phyloP scores from a whole-genome alignment of 2,329 filamentous ascomycete species.

The Claviceps fusiformis region DNA sequence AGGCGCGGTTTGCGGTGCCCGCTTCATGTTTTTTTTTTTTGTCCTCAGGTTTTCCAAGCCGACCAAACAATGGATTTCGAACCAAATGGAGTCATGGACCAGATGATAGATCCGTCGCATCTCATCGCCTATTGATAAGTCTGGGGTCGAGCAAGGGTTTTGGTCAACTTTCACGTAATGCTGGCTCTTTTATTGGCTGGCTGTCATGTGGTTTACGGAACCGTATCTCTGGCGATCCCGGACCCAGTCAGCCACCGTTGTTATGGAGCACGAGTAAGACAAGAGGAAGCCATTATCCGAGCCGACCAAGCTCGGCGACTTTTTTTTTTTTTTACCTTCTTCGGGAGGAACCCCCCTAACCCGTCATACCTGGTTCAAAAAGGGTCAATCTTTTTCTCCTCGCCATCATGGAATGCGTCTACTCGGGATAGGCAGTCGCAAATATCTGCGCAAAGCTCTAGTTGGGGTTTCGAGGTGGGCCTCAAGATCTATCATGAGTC shows the following conservation, averaged over 20 bases:
- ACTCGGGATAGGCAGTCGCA: too few relatives aligned
- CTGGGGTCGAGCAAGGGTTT: conserved; percentile 1
- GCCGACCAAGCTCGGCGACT: not conserved
- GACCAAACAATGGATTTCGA: not conserved
- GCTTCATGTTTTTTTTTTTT: not conserved
- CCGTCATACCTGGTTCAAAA: not conserved
- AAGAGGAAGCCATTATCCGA: not conserved
- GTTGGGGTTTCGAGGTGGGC: too few relatives aligned
- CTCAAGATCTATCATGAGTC: too few relatives aligned
- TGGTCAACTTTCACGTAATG: conserved; percentile 5
- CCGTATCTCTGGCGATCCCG: not conserved
- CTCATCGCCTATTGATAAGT: not conserved
- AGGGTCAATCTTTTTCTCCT: not conserved
- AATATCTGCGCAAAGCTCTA: too few relatives aligned
- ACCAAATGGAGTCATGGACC: too few relatives aligned
- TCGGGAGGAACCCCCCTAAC: not conserved
- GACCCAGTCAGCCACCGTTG: conserved; percentile 1
- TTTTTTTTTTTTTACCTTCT: not conserved
- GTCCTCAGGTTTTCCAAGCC: not conserved
- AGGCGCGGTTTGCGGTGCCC: not conserved
- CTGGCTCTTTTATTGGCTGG: conserved; percentile 5
- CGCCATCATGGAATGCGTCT: too few relatives aligned
- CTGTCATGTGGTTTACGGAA: conserved; percentile 4
- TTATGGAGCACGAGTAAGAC: conserved; percentile 2
- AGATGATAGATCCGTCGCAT: not conserved